These are phyloP conservation scores for Fusarium pininemorale DNA, from an alignment of 2,329 filamentous ascomycete genomes.

Conservation along the genomic window DNA sequence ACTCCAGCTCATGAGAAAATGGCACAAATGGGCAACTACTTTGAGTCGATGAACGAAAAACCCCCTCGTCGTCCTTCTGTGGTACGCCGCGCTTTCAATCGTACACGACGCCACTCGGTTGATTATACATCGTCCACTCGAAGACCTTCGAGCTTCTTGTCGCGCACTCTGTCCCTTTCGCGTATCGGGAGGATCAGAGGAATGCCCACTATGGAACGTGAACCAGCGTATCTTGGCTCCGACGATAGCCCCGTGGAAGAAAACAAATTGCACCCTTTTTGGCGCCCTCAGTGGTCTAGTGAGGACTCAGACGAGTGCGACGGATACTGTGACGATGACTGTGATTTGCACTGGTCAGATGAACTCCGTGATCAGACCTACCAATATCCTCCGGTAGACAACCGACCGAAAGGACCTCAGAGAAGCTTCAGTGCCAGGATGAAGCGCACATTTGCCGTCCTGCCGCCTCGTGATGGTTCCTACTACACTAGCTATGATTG, in stretches of 20 bases:
- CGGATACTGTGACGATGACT: conserved; percentile 44
- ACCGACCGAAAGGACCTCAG: conserved; percentile 56
- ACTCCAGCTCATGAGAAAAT: conserved; percentile 65
- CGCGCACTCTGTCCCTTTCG: conserved; percentile 64
- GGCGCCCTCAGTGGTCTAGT: conserved; percentile 63
- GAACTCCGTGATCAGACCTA: conserved; percentile 53
- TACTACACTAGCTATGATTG: conserved; percentile 45
- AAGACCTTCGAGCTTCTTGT: conserved; percentile 56
- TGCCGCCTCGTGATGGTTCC: conserved; percentile 58
- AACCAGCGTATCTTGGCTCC: conserved; percentile 52
- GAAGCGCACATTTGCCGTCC: conserved; percentile 68
- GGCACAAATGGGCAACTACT: conserved; percentile 63
- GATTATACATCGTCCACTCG: conserved; percentile 54
- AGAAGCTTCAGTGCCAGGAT: conserved; percentile 62
- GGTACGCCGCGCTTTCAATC: conserved; percentile 63
- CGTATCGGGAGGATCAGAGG: conserved; percentile 45
- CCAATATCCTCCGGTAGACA: conserved; percentile 59
- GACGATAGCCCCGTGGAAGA: conserved; percentile 61
- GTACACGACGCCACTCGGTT: conserved; percentile 55
- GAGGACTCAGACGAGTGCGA: conserved; percentile 43
- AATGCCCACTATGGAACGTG: conserved; percentile 42
- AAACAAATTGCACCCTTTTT: conserved; percentile 67
- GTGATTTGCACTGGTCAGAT: conserved; percentile 39
- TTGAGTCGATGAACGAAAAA: conserved; percentile 57
- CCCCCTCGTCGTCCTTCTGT: conserved; percentile 60